phyloP scores from a whole-genome alignment of 1,139 yeast species.

The Tardiomyces depauwii region DNA sequence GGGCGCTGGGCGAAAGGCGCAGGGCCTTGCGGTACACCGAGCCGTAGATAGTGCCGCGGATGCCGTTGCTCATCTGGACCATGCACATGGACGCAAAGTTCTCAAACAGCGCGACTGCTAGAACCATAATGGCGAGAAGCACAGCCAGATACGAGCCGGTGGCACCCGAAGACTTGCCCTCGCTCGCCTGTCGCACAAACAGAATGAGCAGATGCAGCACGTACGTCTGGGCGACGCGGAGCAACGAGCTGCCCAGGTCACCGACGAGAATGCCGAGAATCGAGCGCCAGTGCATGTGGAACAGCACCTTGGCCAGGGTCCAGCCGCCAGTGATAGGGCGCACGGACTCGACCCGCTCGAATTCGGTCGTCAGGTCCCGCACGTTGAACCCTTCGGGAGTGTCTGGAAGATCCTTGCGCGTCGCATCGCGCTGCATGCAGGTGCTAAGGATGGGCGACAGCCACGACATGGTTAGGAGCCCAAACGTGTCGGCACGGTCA shows the following conservation, averaged over 20 bases:
- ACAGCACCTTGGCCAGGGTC: neutral
- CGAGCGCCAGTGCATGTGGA: neutral
- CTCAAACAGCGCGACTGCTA: neutral
- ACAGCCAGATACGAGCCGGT: neutral
- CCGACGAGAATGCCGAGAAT: neutral
- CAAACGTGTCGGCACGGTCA: neutral
- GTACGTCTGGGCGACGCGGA: neutral
- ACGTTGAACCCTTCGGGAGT: neutral
- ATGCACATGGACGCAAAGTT: neutral
- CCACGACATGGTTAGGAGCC: neutral
- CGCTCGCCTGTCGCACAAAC: neutral
- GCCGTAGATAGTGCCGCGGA: conserved; percentile 1
- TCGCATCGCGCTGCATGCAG: neutral
- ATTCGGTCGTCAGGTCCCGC: neutral
- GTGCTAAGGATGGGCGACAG: neutral
- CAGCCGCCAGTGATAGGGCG: neutral
- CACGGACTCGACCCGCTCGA: neutral
- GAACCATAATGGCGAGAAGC: neutral
- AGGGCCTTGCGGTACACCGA: conserved; percentile 62
- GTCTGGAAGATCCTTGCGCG: neutral
- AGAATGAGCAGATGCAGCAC: neutral
- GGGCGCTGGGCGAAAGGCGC: conserved; percentile 67
- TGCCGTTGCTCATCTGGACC: neutral
- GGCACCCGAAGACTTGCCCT: neutral
- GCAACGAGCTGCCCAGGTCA: neutral